These are phyloP conservation scores for Gentiana straminea DNA, from an alignment of 257 asterid genomes.

Conservation along the genomic window DNA sequence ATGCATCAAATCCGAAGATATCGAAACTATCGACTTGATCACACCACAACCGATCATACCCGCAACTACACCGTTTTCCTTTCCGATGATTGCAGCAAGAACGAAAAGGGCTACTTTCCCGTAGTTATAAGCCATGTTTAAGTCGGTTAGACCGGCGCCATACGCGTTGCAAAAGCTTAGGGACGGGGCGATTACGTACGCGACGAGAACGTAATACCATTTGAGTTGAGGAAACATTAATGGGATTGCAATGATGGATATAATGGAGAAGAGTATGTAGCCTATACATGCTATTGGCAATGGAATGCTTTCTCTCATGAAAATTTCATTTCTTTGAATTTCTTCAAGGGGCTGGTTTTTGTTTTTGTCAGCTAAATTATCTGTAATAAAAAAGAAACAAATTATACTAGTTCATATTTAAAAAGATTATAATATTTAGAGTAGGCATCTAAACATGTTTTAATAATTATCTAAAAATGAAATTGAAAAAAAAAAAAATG, in stretches of 20 bases:
- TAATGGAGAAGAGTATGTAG: constrained; percentile 13
- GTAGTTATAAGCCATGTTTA: constrained; percentile 35
- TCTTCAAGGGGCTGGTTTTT: constrained; percentile 11
- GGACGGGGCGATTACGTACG: constrained; percentile 27
- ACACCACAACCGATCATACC: constrained; percentile 33
- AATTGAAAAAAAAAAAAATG: no score
- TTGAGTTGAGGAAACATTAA: constrained; percentile 26
- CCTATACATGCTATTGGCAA: constrained; percentile 18
- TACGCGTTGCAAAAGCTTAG: constrained; percentile 38
- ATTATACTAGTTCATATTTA: no score
- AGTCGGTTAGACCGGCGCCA: constrained; percentile 34
- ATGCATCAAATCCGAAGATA: constrained; percentile 27
- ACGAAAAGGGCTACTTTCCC: constrained; percentile 32
- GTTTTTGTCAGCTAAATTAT: constrained; percentile 3
- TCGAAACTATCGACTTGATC: constrained; percentile 24
- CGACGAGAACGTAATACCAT: constrained; percentile 27
- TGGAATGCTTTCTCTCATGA: constrained; percentile 32
- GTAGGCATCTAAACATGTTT: no score
- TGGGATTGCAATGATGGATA: constrained; percentile 26
- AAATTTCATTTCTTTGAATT: constrained; percentile 17
- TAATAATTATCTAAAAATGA: no score
- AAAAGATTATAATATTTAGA: no score
- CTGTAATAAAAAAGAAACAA: constrained; percentile 1
- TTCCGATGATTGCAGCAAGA: constrained; percentile 25
- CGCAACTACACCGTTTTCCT: constrained; percentile 28